phyloP scores from a whole-genome alignment of 2,329 filamentous ascomycete species.

The Aspergillus alliaceus region DNA sequence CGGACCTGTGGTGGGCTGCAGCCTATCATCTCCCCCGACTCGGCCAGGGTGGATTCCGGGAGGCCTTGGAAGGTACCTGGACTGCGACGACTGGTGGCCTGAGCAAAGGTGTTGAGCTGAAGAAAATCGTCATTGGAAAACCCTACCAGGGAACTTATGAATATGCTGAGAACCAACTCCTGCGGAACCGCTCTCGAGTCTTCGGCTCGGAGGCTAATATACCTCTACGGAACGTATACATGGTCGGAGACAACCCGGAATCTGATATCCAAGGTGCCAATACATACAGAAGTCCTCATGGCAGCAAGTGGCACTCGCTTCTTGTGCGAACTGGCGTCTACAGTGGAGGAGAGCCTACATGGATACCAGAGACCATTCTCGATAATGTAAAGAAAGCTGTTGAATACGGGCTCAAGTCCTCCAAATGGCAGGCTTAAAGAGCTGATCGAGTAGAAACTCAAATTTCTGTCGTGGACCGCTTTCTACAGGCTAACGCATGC shows the following conservation, averaged over 20 bases:
- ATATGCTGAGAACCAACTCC: constrained; percentile 76
- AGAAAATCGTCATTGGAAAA: constrained; percentile 76
- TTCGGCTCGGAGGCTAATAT: constrained; percentile 39
- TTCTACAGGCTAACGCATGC: neutral
- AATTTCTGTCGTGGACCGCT: no score
- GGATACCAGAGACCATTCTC: constrained; percentile 64
- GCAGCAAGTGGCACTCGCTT: constrained; percentile 74
- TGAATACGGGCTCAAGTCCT: constrained; percentile 67
- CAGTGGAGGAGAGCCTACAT: constrained; percentile 55
- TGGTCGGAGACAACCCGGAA: constrained; percentile 89
- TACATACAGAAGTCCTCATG: constrained; percentile 64
- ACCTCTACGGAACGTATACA: constrained; percentile 76
- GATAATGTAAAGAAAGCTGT: constrained; percentile 77
- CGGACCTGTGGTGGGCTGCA: constrained; percentile 86
- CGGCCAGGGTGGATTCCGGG: constrained; percentile 87
- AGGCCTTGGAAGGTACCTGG: constrained; percentile 80
- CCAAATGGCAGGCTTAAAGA: constrained; percentile 36
- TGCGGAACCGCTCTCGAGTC: constrained; percentile 56
- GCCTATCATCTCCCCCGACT: constrained; percentile 81
- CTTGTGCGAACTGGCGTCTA: constrained; percentile 82
- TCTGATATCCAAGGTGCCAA: constrained; percentile 91
- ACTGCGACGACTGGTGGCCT: constrained; percentile 63
- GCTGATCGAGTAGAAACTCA: neutral
- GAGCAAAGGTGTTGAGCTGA: constrained; percentile 54
- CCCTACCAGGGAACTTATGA: constrained; percentile 75